phyloP scores from a whole-genome alignment of 352 stramenopile genomes.

The Pythium folliculosum region DNA sequence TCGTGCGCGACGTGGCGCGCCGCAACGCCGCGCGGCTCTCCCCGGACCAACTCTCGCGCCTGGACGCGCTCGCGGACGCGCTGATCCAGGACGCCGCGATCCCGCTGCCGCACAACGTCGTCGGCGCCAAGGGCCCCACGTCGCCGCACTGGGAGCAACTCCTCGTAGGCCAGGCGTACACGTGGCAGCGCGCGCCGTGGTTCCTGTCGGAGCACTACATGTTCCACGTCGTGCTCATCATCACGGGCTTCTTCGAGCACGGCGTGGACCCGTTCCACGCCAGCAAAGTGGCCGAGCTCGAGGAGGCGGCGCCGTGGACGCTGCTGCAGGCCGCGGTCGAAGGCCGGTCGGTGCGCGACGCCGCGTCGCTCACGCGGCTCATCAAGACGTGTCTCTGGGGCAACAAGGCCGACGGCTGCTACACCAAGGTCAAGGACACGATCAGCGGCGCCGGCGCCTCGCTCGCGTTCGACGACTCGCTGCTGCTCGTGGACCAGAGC shows the following conservation, averaged over 20 bases:
- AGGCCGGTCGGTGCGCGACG: constrained; percentile 32
- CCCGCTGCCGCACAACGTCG: constrained; percentile 44
- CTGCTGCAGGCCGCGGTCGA: constrained; percentile 58
- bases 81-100: constrained; percentile 49
- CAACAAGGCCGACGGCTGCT: constrained; percentile 78
- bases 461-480: constrained; percentile 58
- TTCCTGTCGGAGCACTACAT: constrained; percentile 79
- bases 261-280: constrained; percentile 68
- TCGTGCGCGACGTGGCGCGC: constrained; percentile 55
- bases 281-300: constrained; percentile 60
- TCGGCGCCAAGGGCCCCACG: constrained; percentile 39
- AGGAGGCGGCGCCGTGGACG: constrained; percentile 52
- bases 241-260: constrained; percentile 65
- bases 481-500: constrained; percentile 60
- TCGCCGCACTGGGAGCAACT: constrained; percentile 50
- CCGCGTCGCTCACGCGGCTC: constrained; percentile 47
- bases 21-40: constrained; percentile 51
- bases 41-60: constrained; percentile 31
- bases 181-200: constrained; percentile 75
- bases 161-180: constrained; percentile 46
- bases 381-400: constrained; percentile 79
- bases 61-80: constrained; percentile 47
- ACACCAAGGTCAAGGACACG: constrained; percentile 75
- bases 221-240: constrained; percentile 65
- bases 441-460: constrained; percentile 54